Evolutionary conservation across 2,329 filamentous ascomycete species (phyloP).

Genomic region (Fusarium lateritium): DNA sequence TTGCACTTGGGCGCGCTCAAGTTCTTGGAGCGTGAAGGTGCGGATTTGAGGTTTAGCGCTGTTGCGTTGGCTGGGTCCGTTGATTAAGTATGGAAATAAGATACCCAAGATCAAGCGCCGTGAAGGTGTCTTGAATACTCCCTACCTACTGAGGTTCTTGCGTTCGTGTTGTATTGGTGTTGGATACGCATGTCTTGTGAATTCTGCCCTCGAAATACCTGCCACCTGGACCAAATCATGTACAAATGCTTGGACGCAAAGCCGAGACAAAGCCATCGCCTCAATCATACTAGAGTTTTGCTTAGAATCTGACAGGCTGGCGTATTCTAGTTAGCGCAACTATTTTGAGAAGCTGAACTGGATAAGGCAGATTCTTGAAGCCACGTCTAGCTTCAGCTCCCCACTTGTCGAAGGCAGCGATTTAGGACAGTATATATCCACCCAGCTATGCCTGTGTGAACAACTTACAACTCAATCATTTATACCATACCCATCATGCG

Average conservation of each 20-base stretch:
- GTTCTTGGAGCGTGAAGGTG: slow-evolving; percentile 70
- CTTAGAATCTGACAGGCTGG: slow-evolving; percentile 9
- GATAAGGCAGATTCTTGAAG: slow-evolving; percentile 38
- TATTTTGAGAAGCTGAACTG: slow-evolving; percentile 10
- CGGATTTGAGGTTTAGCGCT: slow-evolving; percentile 71
- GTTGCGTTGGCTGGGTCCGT: slow-evolving; percentile 68
- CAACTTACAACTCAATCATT: neutral
- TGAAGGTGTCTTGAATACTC: neutral
- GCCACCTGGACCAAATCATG: neutral
- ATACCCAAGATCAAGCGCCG: slow-evolving; percentile 27
- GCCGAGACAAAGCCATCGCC: neutral
- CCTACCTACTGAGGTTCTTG: neutral
- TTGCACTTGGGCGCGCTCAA: slow-evolving; percentile 76
- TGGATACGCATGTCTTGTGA: neutral
- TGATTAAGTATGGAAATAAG: slow-evolving; percentile 55
- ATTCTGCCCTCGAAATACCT: neutral
- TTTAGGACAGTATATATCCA: slow-evolving; percentile 28
- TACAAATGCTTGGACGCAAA: neutral
- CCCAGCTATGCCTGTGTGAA: accelerated
- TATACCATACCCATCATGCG: slow-evolving; percentile 31
- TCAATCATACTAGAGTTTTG: neutral
- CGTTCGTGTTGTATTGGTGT: no score
- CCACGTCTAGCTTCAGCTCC: slow-evolving; percentile 44
- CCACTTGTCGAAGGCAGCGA: slow-evolving; percentile 43
- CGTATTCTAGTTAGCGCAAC: slow-evolving; percentile 5